A percentile compares a stretch with the other conserved stretches of the same genome.
phyloP scores from a whole-genome alignment of 768 basidiomycete genomes.

The Holtermanniella nyarrowii region DNA sequence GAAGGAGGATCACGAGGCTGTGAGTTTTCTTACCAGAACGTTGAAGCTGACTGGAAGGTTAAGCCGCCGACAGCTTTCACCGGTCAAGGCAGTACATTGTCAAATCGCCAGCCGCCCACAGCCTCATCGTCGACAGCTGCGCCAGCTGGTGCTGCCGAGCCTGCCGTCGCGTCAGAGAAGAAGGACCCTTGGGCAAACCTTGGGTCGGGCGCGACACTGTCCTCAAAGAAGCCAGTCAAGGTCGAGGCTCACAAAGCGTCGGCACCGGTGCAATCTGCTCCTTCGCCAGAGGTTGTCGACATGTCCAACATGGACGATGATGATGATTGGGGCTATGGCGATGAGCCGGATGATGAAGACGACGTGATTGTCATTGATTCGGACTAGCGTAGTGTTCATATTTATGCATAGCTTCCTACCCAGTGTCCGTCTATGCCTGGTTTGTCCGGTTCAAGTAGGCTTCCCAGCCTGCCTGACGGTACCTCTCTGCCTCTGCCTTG shows the following conservation, averaged over 20 bases:
- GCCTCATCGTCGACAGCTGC: conserved; percentile 39
- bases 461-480: conserved; percentile 76
- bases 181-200: conserved; percentile 43
- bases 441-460: conserved; percentile 56
- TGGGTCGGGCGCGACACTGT: conserved; percentile 32
- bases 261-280: conserved; percentile 46
- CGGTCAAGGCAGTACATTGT: conserved; percentile 61
- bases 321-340: conserved; percentile 49
- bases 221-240: conserved; percentile 39
- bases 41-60: not conserved
- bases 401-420: not conserved
- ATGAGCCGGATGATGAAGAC: conserved; percentile 69
- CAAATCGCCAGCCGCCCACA: conserved; percentile 45
- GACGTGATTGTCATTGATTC: conserved; percentile 77
- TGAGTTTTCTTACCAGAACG: conserved; percentile 2
- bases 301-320: conserved; percentile 37
- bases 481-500: conserved; percentile 62
- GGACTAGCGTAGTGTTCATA: conserved; percentile 45
- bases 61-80: conserved; percentile 46
- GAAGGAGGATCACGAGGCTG: conserved; percentile 12
- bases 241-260: conserved; percentile 48
- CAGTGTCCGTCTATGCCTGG: not conserved
- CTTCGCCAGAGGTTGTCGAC: conserved; percentile 30
- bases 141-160: conserved; percentile 51
- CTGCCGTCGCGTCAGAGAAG: too few relatives aligned